Conservation (phyloP, 768 basidiomycete genomes). For the Tulasnella sp. region DNA sequence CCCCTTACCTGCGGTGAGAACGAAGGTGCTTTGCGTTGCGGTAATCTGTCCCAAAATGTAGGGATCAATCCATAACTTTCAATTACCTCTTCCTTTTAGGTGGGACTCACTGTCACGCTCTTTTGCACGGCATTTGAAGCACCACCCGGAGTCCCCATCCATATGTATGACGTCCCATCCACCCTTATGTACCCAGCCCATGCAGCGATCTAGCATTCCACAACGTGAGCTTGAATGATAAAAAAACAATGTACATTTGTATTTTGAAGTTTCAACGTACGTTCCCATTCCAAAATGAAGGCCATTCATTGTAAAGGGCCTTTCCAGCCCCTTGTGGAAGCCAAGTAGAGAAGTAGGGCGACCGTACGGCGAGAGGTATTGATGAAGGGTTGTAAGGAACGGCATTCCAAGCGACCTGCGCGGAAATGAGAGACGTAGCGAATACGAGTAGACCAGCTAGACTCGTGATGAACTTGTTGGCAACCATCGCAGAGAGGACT, state of each 20-base stretch:
- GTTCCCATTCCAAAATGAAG: conserved; percentile 13
- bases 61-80: not conserved
- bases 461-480: too few species aligned
- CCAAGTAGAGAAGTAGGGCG: conserved; percentile 17
- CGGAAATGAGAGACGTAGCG: too few species aligned
- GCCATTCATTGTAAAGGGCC: conserved; percentile 17
- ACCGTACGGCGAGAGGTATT: conserved; percentile 15
- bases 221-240: too few species aligned
- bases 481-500: too few species aligned
- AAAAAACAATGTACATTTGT: not conserved
- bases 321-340: conserved; percentile 14
- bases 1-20: conserved; percentile 51
- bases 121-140: not conserved
- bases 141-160: conserved; percentile 12
- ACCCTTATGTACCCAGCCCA: conserved; percentile 17
- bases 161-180: conserved; percentile 12
- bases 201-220: not conserved
- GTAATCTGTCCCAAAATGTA: conserved; percentile 52
- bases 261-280: not conserved
- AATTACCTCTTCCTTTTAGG: too few species aligned
- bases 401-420: too few species aligned
- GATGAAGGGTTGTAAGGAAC: not conserved
- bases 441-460: too few species aligned
- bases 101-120: too few species aligned
- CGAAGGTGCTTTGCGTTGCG: conserved; percentile 54